These are phyloP conservation scores for Filobasidium floriforme DNA, from an alignment of 768 basidiomycete species.

Conservation along the genomic window DNA sequence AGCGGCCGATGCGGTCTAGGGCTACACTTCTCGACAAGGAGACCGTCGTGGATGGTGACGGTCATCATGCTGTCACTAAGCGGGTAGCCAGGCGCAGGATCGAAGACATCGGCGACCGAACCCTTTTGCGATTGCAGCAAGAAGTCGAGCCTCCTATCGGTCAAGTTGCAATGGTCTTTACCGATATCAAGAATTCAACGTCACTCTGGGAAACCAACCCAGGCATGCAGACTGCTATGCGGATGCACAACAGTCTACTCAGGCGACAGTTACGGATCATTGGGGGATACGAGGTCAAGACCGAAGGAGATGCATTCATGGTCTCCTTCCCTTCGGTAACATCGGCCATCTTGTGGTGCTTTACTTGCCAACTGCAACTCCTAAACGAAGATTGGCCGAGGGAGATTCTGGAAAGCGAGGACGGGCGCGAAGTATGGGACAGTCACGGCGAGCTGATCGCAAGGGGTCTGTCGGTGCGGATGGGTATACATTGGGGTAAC, in stretches of 20 bases:
- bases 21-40: constrained; percentile 46
- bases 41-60: constrained; percentile 49
- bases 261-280: constrained; percentile 78
- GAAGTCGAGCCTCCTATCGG: constrained; percentile 81
- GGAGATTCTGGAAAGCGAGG: constrained; percentile 85
- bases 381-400: constrained; percentile 79
- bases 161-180: constrained; percentile 87
- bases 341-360: constrained; percentile 79
- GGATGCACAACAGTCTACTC: constrained; percentile 76
- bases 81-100: constrained; percentile 31
- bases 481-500: constrained; percentile 90
- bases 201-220: constrained; percentile 92
- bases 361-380: constrained; percentile 75
- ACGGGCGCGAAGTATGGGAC: constrained; percentile 73
- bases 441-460: constrained; percentile 61
- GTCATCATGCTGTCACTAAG: constrained; percentile 26
- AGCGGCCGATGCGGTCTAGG: constrained; percentile 48
- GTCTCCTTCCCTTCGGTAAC: constrained; percentile 87
- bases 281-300: constrained; percentile 98
- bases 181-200: constrained; percentile 95
- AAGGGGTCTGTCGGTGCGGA: constrained; percentile 84
- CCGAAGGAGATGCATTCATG: constrained; percentile 99
- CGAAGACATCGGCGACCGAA: constrained; percentile 45
- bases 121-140: constrained; percentile 52
- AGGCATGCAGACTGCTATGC: constrained; percentile 90